Conservation (phyloP, 352 stramenopile genomes). For the Phytophthora capsici region DNA sequence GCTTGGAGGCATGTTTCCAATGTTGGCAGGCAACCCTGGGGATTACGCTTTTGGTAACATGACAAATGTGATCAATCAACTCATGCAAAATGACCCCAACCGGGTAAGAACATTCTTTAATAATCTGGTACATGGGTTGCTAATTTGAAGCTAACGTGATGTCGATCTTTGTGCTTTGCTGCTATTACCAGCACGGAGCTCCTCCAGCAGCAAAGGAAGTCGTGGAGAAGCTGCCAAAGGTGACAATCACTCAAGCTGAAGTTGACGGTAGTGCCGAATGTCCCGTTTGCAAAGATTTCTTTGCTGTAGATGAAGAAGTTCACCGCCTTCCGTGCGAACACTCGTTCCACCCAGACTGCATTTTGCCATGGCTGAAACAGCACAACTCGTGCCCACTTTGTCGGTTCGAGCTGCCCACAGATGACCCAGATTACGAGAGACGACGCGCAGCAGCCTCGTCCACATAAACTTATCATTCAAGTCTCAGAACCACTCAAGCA, state of each 20-base stretch:
- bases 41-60: conserved; percentile 90
- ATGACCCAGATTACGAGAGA: conserved; percentile 84
- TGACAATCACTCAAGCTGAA: conserved; percentile 77
- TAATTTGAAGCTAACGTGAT: conserved; percentile 7
- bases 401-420: conserved; percentile 83
- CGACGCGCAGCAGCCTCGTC: conserved; percentile 40
- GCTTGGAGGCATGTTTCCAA: conserved; percentile 67
- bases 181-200: conserved; percentile 65
- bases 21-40: conserved; percentile 66
- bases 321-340: conserved; percentile 80
- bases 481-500: conserved; percentile 11
- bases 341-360: conserved; percentile 86
- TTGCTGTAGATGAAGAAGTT: conserved; percentile 78
- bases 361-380: conserved; percentile 88
- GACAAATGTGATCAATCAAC: conserved; percentile 86
- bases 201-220: conserved; percentile 79
- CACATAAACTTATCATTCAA: conserved; percentile 22
- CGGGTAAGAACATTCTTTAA: conserved; percentile 48
- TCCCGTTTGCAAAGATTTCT: conserved; percentile 88
- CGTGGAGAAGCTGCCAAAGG: conserved; percentile 75
- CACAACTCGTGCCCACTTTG: conserved; percentile 91
- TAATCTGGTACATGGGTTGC: too few relatives aligned
- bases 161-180: conserved; percentile 13
- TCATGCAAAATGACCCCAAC: conserved; percentile 91
- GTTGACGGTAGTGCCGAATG: conserved; percentile 83